A percentile compares a stretch with the other conserved stretches of the same genome.
Conservation (phyloP, 345 rosid genomes). For the Excoecaria cochinchinensis region DNA sequence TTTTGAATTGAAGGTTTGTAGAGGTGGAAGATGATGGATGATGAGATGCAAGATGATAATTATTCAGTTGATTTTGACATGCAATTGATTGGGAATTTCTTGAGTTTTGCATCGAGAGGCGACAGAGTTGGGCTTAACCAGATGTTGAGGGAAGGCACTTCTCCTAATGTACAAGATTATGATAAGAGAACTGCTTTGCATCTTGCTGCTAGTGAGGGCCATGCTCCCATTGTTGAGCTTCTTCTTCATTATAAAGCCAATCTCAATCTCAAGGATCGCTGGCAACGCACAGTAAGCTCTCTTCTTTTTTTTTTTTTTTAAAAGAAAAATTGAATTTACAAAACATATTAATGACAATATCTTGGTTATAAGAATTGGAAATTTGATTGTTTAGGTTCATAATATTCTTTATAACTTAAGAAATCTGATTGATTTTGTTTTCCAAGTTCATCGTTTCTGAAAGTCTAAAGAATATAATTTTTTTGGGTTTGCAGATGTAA, state of each 20-base stretch:
- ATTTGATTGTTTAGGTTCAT: background rate
- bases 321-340: no score
- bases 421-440: background rate
- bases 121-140: slow-evolving; percentile 63
- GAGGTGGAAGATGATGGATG: slow-evolving; percentile 20
- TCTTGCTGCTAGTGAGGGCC: slow-evolving; percentile 66
- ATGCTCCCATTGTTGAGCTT: slow-evolving; percentile 61
- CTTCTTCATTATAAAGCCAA: slow-evolving; percentile 54
- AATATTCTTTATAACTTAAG: background rate
- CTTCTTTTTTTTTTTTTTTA: background rate
- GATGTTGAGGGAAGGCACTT: slow-evolving; percentile 51
- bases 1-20: background rate
- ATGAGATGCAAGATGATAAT: slow-evolving; percentile 21
- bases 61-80: slow-evolving; percentile 38
- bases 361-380: background rate
- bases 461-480: no score
- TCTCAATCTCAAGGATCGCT: slow-evolving; percentile 55
- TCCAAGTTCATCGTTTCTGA: no score
- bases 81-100: slow-evolving; percentile 60
- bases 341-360: no score
- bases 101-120: slow-evolving; percentile 62
- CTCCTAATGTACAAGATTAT: slow-evolving; percentile 62
- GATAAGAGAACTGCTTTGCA: slow-evolving; percentile 61
- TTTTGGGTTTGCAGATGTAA: no score
- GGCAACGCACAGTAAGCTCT: slow-evolving; percentile 49